A percentile compares a stretch with the other conserved stretches of the same genome.
phyloP scores from a whole-genome alignment of 1,284 basidiomycete species.

The Mycosarcoma maydis region DNA sequence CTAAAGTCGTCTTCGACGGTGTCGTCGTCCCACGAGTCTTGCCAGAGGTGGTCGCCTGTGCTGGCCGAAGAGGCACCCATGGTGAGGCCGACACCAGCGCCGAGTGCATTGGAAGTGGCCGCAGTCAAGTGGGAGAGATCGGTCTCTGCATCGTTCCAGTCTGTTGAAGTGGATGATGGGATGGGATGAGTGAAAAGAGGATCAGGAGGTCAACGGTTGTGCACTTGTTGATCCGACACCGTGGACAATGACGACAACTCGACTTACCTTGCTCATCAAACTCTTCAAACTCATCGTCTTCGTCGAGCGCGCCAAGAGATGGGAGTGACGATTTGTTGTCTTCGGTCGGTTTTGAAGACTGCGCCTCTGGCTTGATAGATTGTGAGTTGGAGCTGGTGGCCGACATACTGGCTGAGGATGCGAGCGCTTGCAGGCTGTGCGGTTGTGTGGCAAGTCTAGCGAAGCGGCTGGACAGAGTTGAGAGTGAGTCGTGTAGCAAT shows the following conservation, averaged over 20 bases:
- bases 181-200: not conserved
- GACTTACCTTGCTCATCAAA: conserved; percentile 63
- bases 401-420: conserved; percentile 22
- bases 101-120: conserved; percentile 30
- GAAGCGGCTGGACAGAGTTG: no score
- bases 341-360: conserved; percentile 17
- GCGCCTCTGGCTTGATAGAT: conserved; percentile 27
- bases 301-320: conserved; percentile 61
- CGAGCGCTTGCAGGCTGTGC: not conserved
- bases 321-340: conserved; percentile 48
- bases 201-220: not conserved
- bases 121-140: conserved; percentile 76
- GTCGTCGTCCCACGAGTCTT: conserved; percentile 99
- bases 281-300: conserved; percentile 67
- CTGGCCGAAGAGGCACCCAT: conserved; percentile 43
- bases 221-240: not conserved
- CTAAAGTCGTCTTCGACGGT: conserved; percentile 98
- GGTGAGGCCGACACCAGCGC: conserved; percentile 41
- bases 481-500: no score
- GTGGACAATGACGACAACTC: not conserved
- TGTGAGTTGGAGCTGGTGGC: conserved; percentile 34
- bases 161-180: conserved; percentile 68
- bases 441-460: no score
- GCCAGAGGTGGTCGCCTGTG: conserved; percentile 79
- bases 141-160: conserved; percentile 85